Base-by-base conservation (phyloP, 208 protist genomes). In the Trypanosoma rangeli region DNA sequence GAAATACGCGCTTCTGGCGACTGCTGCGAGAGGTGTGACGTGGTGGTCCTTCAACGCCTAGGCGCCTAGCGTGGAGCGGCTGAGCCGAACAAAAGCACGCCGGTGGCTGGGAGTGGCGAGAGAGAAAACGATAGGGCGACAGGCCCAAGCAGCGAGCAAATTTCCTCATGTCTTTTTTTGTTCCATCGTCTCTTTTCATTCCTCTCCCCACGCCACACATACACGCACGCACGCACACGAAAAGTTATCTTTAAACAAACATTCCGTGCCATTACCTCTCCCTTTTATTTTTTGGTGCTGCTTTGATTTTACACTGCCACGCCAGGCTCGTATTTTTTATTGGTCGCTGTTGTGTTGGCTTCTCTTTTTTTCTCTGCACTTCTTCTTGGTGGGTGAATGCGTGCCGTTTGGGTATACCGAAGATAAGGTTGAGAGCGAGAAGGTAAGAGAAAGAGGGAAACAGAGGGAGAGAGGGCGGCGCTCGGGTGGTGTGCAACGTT, bases 1-100 rank as follows among this genome's bases (percentile, higher is more conserved):
- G 44, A 75, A 83, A 15, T 92, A 82, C 29, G 71, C 74, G 22
- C 68, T 95, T 0, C 76, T 91, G 20, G 85, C 83, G 15, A 89
- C 82, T 1, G 85, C 86, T 4, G 87, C 90, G 20, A 83, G 86
- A 31, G 78, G 74, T 62, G 77, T 93, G 4, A 95, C 90, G 28
- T 95, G 85, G 90, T 95, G 87, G 87, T 73, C 84, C 12, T 82
- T 93, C 65, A 85, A 88, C 56, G 68, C 70, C 33, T 70, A 54
- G 58, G 49, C 61, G 22, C 54, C 57, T 64, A 62, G 42, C 68
- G 33, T 26, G 1, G 46, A 20, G 9, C 33, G 31, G 29, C 1
- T 58, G 53, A 42, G 4, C 37, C 37, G 37, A 42, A 10, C 10
- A 10, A 42, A 42, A 42, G 10, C 7, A 42, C 4, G 10, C 4